Evolutionary conservation across 768 basidiomycete species (phyloP), one percentile per base, ranked within the genome.

Genomic region (Macrolepiota dolichaula): DNA sequence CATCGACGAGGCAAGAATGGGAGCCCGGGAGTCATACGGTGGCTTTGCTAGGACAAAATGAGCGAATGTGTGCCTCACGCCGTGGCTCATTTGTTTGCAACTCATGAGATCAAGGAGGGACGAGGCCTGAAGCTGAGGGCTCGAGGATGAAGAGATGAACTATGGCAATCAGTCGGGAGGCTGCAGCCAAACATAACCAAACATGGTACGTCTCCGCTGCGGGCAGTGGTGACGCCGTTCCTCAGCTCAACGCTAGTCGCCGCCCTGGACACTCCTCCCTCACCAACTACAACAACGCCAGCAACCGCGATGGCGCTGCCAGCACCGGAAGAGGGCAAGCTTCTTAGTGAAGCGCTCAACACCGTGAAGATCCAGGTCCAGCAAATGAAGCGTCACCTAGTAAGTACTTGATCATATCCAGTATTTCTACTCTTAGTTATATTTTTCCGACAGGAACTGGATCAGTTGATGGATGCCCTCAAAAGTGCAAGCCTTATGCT

Each of bases 401-500:
- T 94, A 72, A 68, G 86, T 79, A 35, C 46, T 58, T 19, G 40
- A 37, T 50, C 59, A 51, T 53, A 54, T 66, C 44, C 13, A 15
- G 22, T 36, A 59, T 35, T 64, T 44, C 61, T 42, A 25, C 25
- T 62, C 57, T 53, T 55, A 35, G 52, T 47, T 19, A 56, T 53
- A 32, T 62, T 46, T 42, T 59, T 61, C 46, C 36, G 35, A 47
- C 69, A 97, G 95, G 94, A 98, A 73, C 76, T 87, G 66, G 96
- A 98, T 77, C 92, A 95, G 70, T 88, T 98, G 63, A 99, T 99
- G 97, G 96, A 99, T 73, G 96, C 94, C 12, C 81, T 98, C 69
- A 98, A 99, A 78, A 91, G 91, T 61, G 96, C 97, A 1, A 97
- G 95, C 70, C 83, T 95, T 61, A 98, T 98, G 96, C 86, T 99